Base-by-base conservation (phyloP, 805 yeast species). In the Pichia membranifaciens region DNA sequence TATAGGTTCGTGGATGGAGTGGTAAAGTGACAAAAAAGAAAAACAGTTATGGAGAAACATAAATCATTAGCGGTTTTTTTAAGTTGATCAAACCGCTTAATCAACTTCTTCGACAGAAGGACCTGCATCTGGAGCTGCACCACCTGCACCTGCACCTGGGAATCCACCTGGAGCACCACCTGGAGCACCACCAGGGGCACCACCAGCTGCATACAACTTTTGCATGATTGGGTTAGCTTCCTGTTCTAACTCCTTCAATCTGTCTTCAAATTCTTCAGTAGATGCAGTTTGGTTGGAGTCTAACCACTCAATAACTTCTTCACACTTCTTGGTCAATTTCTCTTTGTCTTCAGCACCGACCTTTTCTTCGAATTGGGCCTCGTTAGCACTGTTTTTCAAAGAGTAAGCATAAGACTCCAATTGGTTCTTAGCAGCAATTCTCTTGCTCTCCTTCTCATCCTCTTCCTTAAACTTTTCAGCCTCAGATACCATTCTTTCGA, bases 381-480 rank as follows among this genome's bases (percentile, higher is more conserved):
- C 99, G 65, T 96, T 86, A 72, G 91, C 85, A 62, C 96, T 84
- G 60, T 90, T 77, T 80, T 93, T 96, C 64, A 90, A 86, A 58
- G 95, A 82, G 64, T 95, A 81, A 70, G 93, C 95, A 84, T 93
- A 91, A 64, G 97, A 88, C 82, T 91, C 99, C 72, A 91, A 85
- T 80, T 89, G 89, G 79, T 91, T 96, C 81, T 90, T 91, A 70
- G 96, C 95, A 81, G 89, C 97, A 79, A 90, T 96, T 73, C 87
- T 85, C 87, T 89, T 89, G 75, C 98, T 91, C 85, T 90, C 93
- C 53, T 81, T 79, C 72, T 89, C 97, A 72, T 90, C 96, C 72
- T 90, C 96, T 59, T 87, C 96, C 79, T 87, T 89, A 82, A 74
- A 90, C 78, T 89, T 90, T 78, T 91, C 97, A 63, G 97, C 98